Base-by-base conservation (phyloP, 352 stramenopile genomes). In the Globisporangium mamillatum region DNA sequence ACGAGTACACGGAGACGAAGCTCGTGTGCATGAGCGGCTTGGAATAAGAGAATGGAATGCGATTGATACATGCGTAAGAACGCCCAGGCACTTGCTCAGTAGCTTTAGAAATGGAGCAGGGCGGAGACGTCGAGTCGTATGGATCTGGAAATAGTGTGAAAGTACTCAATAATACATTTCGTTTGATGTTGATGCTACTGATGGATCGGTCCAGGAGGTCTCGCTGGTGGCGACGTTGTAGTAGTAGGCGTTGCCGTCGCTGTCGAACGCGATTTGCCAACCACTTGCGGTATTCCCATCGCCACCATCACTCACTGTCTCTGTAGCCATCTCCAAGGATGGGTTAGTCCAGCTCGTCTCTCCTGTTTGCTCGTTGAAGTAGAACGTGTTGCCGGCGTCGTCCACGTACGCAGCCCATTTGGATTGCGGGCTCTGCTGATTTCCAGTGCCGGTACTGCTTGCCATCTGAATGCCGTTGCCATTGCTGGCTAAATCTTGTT, bases 1-100 rank as follows among this genome's bases (percentile, higher is more conserved):
- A 97, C 27, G 97, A 99, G 78, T 99, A 99, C 78, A 74, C 97
- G 50, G 96, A 99, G 77, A 98, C 92, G 24, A 99, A 99, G 78
- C 98, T 99, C 77, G 82, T 99, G 48, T 85, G 74, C 70, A 78
- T 98, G 63, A 87, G 87, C 32, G 86, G 87, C 14, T 73, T 94
- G 59, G 70, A 88, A 57, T 78, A 66, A 20, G 36, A 34, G 32
- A 27, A 9, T 34, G 6, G 59, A 25, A 7, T 60, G n/a, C n/a
- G 20, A 25, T 54, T 16, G 48, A 20, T n/a, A 48, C 41, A 18
- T n/a, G 20, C 41, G 41, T 48, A 48, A 14, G 12, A 7, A 18
- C 5, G 5, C 12, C 38, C 41, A 48, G 41, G 16, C 20, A 9
- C 44, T 52, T 52, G 44, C 18, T 52, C 16, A 52, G 8, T 52